A percentile compares a stretch with the other conserved stretches of the same genome.
phyloP scores from a whole-genome alignment of 2,329 filamentous ascomycete species.

The Arthroderma sp. region DNA sequence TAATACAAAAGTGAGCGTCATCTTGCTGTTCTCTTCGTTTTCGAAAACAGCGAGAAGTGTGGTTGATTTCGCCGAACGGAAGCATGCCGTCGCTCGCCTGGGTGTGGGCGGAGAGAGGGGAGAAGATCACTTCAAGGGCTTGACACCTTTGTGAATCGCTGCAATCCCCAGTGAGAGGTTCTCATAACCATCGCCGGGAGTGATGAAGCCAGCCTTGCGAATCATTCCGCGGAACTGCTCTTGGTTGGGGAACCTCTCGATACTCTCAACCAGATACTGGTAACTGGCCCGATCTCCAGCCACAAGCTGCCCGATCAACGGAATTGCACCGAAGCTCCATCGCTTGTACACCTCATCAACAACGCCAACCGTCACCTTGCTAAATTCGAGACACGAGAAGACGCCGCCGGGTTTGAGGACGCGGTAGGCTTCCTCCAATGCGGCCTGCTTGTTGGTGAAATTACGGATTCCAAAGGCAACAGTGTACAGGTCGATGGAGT shows the following conservation, averaged over 20 bases:
- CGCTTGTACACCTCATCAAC: constrained; percentile 83
- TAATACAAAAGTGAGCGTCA: background rate
- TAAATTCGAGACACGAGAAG: constrained; percentile 94
- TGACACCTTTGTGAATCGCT: constrained; percentile 92
- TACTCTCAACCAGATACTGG: constrained; percentile 97
- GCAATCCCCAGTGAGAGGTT: constrained; percentile 86
- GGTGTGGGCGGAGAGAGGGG: background rate
- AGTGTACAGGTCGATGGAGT: constrained; percentile 85
- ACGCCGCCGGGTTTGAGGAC: constrained; percentile 90
- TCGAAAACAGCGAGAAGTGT: background rate
- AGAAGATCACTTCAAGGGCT: constrained; percentile 40
- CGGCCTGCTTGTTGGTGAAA: constrained; percentile 81
- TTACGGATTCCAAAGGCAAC: constrained; percentile 97
- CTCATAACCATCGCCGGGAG: constrained; percentile 74
- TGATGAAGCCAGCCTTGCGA: constrained; percentile 61
- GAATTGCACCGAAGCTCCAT: constrained; percentile 92
- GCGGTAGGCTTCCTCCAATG: constrained; percentile 69
- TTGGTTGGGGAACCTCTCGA: constrained; percentile 83
- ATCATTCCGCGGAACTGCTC: constrained; percentile 58
- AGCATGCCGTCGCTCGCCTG: background rate
- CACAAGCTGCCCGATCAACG: constrained; percentile 86
- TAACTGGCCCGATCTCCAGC: constrained; percentile 92
- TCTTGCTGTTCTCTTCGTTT: background rate
- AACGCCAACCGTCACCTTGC: constrained; percentile 63
- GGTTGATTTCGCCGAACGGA: background rate